A percentile compares a stretch with the other conserved stretches of the same genome.
phyloP scores from a whole-genome alignment of 441 rosid genomes.

The Kokia cookei region DNA sequence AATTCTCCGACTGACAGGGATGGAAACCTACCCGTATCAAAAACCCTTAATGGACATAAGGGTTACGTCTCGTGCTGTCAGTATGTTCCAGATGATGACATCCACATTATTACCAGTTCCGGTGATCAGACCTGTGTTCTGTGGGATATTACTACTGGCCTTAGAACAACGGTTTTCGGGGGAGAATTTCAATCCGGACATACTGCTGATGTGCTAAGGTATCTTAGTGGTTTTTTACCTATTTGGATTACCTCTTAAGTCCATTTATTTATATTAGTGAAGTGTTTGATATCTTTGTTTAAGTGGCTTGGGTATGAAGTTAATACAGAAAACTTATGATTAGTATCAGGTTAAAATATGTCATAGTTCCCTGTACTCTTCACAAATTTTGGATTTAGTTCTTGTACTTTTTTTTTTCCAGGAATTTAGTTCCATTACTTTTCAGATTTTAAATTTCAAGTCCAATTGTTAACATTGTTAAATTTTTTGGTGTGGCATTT shows the following conservation, averaged over 20 bases:
- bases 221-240: slow-evolving; percentile 5
- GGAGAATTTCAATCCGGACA: slow-evolving; percentile 99
- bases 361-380: too few relatives aligned
- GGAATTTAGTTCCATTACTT: too few relatives aligned
- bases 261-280: too few relatives aligned
- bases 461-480: too few relatives aligned
- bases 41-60: slow-evolving; percentile 83
- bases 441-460: too few relatives aligned
- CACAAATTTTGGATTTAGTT: too few relatives aligned
- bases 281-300: not conserved
- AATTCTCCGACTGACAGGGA: slow-evolving; percentile 82
- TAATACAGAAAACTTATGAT: not conserved
- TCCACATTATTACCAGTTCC: slow-evolving; percentile 82
- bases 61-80: slow-evolving; percentile 89
- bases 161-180: slow-evolving; percentile 90
- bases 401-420: too few relatives aligned
- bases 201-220: slow-evolving; percentile 92
- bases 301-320: not conserved
- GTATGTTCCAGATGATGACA: slow-evolving; percentile 88
- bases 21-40: slow-evolving; percentile 69
- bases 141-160: slow-evolving; percentile 96
- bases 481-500: too few relatives aligned
- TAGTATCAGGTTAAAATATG: too few relatives aligned
- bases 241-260: not conserved
- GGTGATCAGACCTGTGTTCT: slow-evolving; percentile 89